These are phyloP conservation scores for Kuraishia piskuri DNA, from an alignment of 805 yeast genomes.

Conservation along the genomic window DNA sequence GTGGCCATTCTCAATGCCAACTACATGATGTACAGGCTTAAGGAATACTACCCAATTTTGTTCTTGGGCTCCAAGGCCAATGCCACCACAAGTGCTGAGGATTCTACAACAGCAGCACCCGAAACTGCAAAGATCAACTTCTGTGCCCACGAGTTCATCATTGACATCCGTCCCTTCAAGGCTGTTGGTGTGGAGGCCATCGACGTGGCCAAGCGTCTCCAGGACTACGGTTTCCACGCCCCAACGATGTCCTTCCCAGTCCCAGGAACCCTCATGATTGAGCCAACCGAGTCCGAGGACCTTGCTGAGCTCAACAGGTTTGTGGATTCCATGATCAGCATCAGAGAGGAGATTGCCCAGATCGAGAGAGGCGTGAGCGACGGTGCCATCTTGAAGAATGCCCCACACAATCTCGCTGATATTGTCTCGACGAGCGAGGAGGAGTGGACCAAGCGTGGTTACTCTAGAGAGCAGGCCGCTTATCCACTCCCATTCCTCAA, in stretches of 20 bases:
- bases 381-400: constrained; percentile 70
- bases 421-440: constrained; percentile 45
- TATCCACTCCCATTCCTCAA: constrained; percentile 76
- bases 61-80: constrained; percentile 45
- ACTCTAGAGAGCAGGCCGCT: constrained; percentile 89
- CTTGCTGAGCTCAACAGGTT: constrained; percentile 84
- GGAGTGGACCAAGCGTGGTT: constrained; percentile 83
- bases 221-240: constrained; percentile 98
- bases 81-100: constrained; percentile 19
- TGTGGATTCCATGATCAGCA: constrained; percentile 77
- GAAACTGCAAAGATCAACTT: constrained; percentile 36
- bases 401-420: constrained; percentile 89
- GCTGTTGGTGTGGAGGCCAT: constrained; percentile 81
- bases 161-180: constrained; percentile 84
- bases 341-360: constrained; percentile 73
- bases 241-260: constrained; percentile 99
- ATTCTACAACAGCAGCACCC: constrained; percentile 23
- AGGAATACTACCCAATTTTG: constrained; percentile 63
- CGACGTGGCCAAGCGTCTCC: constrained; percentile 93
- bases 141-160: constrained; percentile 95
- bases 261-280: constrained; percentile 95
- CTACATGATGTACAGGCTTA: constrained; percentile 80
- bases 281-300: constrained; percentile 95
- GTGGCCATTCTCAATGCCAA: constrained; percentile 93
- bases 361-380: constrained; percentile 57